Evolutionary conservation across 306 rosid species (phyloP).

Genomic region (Quercus robur): DNA sequence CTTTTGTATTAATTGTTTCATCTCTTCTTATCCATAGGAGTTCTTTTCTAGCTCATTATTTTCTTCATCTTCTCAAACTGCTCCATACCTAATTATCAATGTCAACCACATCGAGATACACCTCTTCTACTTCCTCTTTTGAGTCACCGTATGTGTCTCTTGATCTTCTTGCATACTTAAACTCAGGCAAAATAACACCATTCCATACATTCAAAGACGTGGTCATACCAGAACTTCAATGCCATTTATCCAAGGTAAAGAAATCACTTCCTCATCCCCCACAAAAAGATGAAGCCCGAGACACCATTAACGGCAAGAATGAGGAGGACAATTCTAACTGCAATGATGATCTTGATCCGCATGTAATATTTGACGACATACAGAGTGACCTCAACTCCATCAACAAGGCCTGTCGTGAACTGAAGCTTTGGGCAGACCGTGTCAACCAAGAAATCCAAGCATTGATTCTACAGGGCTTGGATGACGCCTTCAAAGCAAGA

Average conservation of each 20-base stretch:
- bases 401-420: not conserved
- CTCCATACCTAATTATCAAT: not conserved
- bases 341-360: not conserved
- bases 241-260: not conserved
- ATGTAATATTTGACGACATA: not conserved
- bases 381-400: not conserved
- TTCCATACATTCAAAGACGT: slow-evolving; percentile 17
- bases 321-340: not conserved
- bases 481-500: slow-evolving; percentile 3
- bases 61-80: not conserved
- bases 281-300: not conserved
- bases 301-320: no score
- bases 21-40: not conserved
- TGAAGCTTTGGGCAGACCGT: not conserved
- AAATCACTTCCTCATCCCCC: not conserved
- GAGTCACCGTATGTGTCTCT: slow-evolving; percentile 17
- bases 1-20: not conserved
- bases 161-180: slow-evolving; percentile 23
- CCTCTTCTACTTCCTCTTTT: not conserved
- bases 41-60: not conserved
- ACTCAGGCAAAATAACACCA: slow-evolving; percentile 11
- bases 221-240: slow-evolving; percentile 9
- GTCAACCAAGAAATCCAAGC: not conserved
- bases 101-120: no score
- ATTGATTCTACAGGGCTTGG: not conserved